Evolutionary conservation across 2,329 filamentous ascomycete species (phyloP).

Genomic region (Pseudopyricularia javanii): DNA sequence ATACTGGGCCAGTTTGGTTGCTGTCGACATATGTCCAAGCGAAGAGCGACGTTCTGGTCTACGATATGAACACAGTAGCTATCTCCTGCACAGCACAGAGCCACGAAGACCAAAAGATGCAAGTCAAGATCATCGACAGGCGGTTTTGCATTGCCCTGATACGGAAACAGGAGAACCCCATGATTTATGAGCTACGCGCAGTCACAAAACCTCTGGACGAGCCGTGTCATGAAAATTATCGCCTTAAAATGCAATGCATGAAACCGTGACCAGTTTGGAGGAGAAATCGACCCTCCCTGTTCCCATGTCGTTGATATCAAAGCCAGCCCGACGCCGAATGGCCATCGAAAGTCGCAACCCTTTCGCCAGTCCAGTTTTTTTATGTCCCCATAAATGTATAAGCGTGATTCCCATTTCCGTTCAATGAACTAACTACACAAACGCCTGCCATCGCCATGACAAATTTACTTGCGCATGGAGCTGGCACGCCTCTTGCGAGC

Average conservation of each 20-base stretch:
- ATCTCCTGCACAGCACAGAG: too few relatives aligned
- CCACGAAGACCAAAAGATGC: too few relatives aligned
- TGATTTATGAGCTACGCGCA: neutral
- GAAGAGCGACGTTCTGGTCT: too few relatives aligned
- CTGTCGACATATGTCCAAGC: too few relatives aligned
- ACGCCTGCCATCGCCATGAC: constrained; percentile 11
- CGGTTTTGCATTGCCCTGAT: neutral
- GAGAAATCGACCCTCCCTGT: neutral
- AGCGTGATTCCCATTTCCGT: constrained; percentile 13
- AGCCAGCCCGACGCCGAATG: neutral
- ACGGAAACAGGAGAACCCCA: neutral
- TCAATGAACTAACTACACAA: constrained; percentile 6
- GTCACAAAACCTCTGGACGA: neutral
- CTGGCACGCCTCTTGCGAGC: constrained; percentile 93
- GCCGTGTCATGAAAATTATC: constrained; percentile 3
- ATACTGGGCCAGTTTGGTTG: too few relatives aligned
- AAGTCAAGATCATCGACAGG: neutral
- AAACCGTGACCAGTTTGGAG: neutral
- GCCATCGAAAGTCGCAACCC: constrained; percentile 1
- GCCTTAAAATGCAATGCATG: constrained; percentile 3
- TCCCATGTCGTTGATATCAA: constrained; percentile 3
- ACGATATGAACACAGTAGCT: too few relatives aligned
- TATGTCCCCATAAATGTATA: constrained; percentile 5
- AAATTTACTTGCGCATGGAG: constrained; percentile 77
- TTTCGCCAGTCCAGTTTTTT: constrained; percentile 11